Base-by-base conservation (phyloP, 2,329 filamentous ascomycete species). In the Leptosphaerulina australis region DNA sequence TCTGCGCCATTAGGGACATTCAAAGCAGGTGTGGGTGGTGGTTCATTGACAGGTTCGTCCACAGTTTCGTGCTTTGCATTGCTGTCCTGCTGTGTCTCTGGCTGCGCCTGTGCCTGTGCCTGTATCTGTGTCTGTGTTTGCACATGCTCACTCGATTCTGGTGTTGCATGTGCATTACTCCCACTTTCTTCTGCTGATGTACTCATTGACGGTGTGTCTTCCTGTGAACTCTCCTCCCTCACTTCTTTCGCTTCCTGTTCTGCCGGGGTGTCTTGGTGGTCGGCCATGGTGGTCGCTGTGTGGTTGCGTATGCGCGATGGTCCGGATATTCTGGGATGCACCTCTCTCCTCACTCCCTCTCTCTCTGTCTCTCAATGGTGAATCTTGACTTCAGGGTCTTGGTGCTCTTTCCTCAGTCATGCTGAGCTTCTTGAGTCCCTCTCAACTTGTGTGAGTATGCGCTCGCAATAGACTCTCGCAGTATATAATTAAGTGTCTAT, bases 201-300 rank as follows among this genome's bases (percentile, higher is more conserved):
- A 2, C 25, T 31, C 31, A 4, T 14, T 15, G 34, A 34, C 20
- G 22, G 28, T 11, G 8, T 31, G 10, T 12, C 31, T 9, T 15
- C 26, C 39, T 34, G 30, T 10, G 24, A 5, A 22, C 9, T 2
- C 9, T 35, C 22, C 11, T 24, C 20, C 18, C 14, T 12, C 33
- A 5, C 20, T 12, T 24, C 20, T 14, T 11, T 12, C 33, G 8
- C 20, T 12, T 22, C 17, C 31, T 34, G 44, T 58, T 26, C 31
- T 50, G 54, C 11, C 31, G 33, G 22, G 17, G 31, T 50, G 28
- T 55, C 24, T 18, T 62, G 60, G 56, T 58, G 56, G 64, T 69
- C 68, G 64, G 71, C 68, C 71, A 73, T 73, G 55, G 62, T 64
- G 62, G 46, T 45, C 38, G 55, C 11, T 36, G 53, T 35, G 33